Percentiles rank a stretch among this genome's conserved stretches.
Evolutionary conservation across 2,329 filamentous ascomycete genomes (phyloP).

Genomic region (Botrytis elliptica): DNA sequence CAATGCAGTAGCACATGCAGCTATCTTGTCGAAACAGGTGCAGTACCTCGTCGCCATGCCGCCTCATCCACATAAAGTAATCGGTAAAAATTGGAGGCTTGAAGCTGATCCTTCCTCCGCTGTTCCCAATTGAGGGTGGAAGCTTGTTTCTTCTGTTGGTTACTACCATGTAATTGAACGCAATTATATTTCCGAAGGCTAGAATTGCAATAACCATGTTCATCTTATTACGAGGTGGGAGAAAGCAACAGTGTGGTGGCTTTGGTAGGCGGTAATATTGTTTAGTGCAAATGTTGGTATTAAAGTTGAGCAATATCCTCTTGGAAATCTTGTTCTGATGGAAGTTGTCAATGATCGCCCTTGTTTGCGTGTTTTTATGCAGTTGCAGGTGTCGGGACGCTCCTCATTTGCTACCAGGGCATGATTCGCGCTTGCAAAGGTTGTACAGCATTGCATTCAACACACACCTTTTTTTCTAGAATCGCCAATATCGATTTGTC

Average conservation of each 20-base stretch:
- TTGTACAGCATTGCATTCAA: constrained; percentile 19
- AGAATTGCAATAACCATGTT: constrained; percentile 16
- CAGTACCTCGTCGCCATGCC: constrained; percentile 22
- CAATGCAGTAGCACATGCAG: constrained; percentile 21
- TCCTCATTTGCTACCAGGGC: constrained; percentile 22
- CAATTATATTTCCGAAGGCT: constrained; percentile 13
- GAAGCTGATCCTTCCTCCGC: constrained; percentile 20
- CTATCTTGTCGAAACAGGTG: constrained; percentile 14
- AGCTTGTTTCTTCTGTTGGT: constrained; percentile 16
- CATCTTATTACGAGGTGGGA: constrained; percentile 13
- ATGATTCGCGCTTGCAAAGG: constrained; percentile 15
- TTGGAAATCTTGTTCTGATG: constrained; percentile 11
- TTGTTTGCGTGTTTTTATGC: constrained; percentile 17
- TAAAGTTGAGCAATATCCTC: constrained; percentile 20
- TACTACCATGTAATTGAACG: constrained; percentile 16
- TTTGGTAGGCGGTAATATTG: constrained; percentile 14
- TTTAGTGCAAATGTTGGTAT: constrained; percentile 18
- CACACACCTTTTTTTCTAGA: constrained; percentile 13
- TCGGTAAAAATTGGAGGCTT: constrained; percentile 20
- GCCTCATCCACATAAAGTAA: constrained; percentile 22
- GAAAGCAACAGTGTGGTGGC: constrained; percentile 8
- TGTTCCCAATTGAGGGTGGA: constrained; percentile 16
- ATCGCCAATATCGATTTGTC: constrained; percentile 3
- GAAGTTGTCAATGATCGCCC: constrained; percentile 19
- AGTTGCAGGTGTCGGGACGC: constrained; percentile 23